A percentile compares a stretch with the other conserved stretches of the same genome.
Evolutionary conservation across 805 yeast genomes (phyloP).

Genomic region (Huiozyma naganishii): DNA sequence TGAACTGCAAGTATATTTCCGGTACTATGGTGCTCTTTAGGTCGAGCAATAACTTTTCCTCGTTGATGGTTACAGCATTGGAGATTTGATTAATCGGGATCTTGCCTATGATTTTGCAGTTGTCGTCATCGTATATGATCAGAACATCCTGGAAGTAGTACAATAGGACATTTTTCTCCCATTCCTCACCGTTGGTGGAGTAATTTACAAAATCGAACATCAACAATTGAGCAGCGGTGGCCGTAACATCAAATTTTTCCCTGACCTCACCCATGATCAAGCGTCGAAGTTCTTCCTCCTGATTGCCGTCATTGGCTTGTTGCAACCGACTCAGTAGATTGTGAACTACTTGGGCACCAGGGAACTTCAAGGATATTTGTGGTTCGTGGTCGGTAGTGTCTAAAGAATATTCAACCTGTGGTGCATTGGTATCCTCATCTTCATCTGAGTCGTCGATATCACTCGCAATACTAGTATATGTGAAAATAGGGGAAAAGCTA

Average conservation of each 20-base stretch:
- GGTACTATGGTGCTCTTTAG: constrained; percentile 35
- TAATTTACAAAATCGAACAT: constrained; percentile 34
- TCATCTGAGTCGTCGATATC: no score
- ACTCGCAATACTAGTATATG: no score
- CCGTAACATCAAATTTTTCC: background rate
- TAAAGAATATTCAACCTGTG: no score
- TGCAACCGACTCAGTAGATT: no score
- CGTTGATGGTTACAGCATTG: constrained; percentile 21
- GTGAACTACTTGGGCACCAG: no score
- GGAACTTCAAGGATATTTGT: no score
- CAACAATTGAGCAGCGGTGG: constrained; percentile 5
- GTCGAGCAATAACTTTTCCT: constrained; percentile 25
- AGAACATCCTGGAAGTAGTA: constrained; percentile 11
- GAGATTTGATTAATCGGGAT: constrained; percentile 29
- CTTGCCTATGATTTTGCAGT: constrained; percentile 31
- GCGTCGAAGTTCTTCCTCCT: background rate
- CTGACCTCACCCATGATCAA: background rate
- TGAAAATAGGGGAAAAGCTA: no score
- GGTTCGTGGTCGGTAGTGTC: no score
- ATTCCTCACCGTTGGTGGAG: constrained; percentile 33
- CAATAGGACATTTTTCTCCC: constrained; percentile 26
- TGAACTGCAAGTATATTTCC: constrained; percentile 30
- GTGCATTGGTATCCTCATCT: no score
- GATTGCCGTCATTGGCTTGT: no score
- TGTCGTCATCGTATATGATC: constrained; percentile 13